Base-by-base conservation (phyloP, 2,329 filamentous ascomycete genomes). In the Trichoderma afroharzianum region DNA sequence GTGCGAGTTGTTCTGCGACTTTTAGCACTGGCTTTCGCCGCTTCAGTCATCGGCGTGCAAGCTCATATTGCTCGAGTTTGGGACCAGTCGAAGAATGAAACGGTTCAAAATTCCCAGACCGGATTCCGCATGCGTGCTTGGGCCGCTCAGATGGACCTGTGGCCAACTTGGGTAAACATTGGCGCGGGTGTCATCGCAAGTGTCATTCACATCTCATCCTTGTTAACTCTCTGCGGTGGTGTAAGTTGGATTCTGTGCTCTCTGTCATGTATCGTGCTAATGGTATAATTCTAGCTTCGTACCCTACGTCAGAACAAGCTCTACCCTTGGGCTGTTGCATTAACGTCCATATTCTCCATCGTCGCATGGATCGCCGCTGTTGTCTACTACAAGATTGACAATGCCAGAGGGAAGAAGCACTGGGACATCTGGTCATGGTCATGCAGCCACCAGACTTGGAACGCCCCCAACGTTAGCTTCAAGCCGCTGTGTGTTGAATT, bases 371-470 rank as follows among this genome's bases (percentile, higher is more conserved):
- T 61, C 24, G 58, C 58, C 30, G 58, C 58, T 14, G 21, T 61
- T 39, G 58, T 61, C 58, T 61, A 61, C 30, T 61, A 61, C 58
- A 61, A 61, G 58, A 32, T 61, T n/a, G 58, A 61, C 58, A 61
- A 61, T n/a, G 30, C 58, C 30, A 39, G 58, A 39, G 58, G 58
- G 12, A 61, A 61, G 24, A 61, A 61, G 58, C 58, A 61, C n/a
- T 61, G 58, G 58, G 58, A 61, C 30, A 24, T 61, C 12, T 61
- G 58, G 58, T 61, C 58, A 18, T 61, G 58, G 58, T 61, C 58
- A 61, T 61, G 58, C 58, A 36, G n/a, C 58, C 58, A 61, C 9
- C 21, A 61, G 58, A 61, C 58, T 12, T 61, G 30, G 58, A 61
- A 61, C 11, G 21, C n/a, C 30, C 21, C 30, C 32, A 61, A 61